Conservation (phyloP, 2,329 filamentous ascomycete genomes). For the Alternaria tenuissima region DNA sequence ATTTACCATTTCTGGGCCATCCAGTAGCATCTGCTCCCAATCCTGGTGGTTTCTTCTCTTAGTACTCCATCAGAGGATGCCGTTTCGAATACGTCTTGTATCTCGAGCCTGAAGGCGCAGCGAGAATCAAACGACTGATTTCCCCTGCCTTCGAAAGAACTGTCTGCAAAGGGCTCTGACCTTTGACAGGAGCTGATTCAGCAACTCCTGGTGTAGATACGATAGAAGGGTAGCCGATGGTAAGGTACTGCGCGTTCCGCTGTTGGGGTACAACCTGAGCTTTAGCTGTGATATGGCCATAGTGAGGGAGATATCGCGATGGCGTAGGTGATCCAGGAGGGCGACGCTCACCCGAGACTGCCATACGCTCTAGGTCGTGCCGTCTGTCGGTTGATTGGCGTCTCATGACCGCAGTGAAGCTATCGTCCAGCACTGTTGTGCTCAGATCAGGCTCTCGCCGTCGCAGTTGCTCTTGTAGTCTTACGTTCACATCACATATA, state of each 20-base stretch:
- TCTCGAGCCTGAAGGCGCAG: slow-evolving; percentile 17
- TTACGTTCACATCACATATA: neutral
- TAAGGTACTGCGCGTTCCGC: neutral
- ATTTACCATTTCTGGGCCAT: neutral
- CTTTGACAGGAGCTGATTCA: neutral
- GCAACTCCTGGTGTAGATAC: neutral
- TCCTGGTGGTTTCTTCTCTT: neutral
- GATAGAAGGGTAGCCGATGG: neutral
- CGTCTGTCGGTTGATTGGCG: neutral
- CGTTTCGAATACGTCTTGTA: slow-evolving; percentile 20
- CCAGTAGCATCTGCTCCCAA: slow-evolving; percentile 7
- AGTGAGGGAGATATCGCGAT: neutral
- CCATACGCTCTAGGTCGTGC: neutral
- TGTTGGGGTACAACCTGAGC: neutral
- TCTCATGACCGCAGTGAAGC: neutral
- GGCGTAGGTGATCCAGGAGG: neutral
- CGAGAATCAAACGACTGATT: slow-evolving; percentile 24
- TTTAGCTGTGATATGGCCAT: neutral
- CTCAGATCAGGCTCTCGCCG: neutral
- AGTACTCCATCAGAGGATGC: neutral
- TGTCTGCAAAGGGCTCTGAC: neutral
- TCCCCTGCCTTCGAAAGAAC: slow-evolving; percentile 11
- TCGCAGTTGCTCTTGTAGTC: neutral
- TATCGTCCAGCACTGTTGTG: neutral
- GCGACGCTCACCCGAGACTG: neutral